phyloP scores from a whole-genome alignment of 805 yeast species.

The Diddensiella caesifluorescens region DNA sequence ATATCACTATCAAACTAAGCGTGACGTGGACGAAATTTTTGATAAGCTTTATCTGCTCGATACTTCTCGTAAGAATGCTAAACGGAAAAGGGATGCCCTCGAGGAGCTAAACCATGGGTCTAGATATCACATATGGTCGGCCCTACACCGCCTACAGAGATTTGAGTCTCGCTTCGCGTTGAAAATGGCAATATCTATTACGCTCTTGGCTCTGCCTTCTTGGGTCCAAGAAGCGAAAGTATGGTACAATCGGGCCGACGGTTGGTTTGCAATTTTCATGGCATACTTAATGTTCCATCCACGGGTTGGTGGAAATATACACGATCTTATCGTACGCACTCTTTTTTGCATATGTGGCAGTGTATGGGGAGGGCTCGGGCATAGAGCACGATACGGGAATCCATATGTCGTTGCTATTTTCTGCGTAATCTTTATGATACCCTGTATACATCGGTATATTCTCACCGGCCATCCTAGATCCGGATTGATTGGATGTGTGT shows the following conservation, averaged over 20 bases:
- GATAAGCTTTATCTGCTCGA: slow-evolving; percentile 41
- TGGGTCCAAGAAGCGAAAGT: slow-evolving; percentile 37
- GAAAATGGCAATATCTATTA: slow-evolving; percentile 35
- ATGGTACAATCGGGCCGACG: slow-evolving; percentile 42
- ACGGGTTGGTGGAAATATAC: slow-evolving; percentile 30
- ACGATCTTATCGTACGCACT: slow-evolving; percentile 31
- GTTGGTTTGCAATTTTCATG: slow-evolving; percentile 41
- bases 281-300: slow-evolving; percentile 39
- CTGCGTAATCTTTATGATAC: slow-evolving; percentile 34
- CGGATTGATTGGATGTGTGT: slow-evolving; percentile 37
- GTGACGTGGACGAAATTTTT: slow-evolving; percentile 44
- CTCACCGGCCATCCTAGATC: slow-evolving; percentile 40
- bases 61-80: slow-evolving; percentile 31
- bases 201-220: slow-evolving; percentile 40
- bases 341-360: slow-evolving; percentile 37
- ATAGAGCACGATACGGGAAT: slow-evolving; percentile 36
- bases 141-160: slow-evolving; percentile 33
- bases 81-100: background rate
- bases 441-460: slow-evolving; percentile 34
- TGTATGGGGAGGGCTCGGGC: slow-evolving; percentile 46
- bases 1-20: slow-evolving; percentile 39
- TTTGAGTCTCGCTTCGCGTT: slow-evolving; percentile 41
- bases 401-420: slow-evolving; percentile 40
- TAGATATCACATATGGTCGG: slow-evolving; percentile 39
- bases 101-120: slow-evolving; percentile 11